Conservation (phyloP, 345 rosid species). For the Toxicodendron radicans region DNA sequence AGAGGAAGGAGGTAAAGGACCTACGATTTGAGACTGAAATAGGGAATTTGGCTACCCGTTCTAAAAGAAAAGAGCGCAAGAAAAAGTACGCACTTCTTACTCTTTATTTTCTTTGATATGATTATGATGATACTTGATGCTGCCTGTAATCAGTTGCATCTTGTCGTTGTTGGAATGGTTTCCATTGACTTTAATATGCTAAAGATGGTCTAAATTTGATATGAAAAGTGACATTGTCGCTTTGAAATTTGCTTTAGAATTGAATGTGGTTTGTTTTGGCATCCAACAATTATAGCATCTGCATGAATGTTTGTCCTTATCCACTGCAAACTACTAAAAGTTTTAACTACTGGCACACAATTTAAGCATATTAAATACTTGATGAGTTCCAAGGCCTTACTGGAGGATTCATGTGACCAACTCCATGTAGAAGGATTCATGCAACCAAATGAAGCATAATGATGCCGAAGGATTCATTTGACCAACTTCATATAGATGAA, state of each 20-base stretch:
- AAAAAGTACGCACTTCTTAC: slow-evolving; percentile 44
- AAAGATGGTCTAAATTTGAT: background rate
- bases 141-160: background rate
- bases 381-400: background rate
- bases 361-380: background rate
- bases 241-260: background rate
- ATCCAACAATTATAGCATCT: background rate
- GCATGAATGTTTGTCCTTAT: too few species aligned
- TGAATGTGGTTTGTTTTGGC: background rate
- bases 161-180: background rate
- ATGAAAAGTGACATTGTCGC: background rate
- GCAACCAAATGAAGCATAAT: background rate
- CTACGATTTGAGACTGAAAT: slow-evolving; percentile 55
- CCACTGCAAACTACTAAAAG: too few species aligned
- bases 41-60: slow-evolving; percentile 36
- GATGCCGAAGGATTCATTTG: slow-evolving; percentile 3
- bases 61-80: slow-evolving; percentile 65
- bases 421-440: background rate
- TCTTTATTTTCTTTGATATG: slow-evolving; percentile 1
- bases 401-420: background rate
- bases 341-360: background rate
- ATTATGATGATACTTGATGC: background rate
- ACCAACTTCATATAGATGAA: background rate
- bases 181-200: too few species aligned
- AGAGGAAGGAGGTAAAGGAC: slow-evolving; percentile 62